Evolutionary conservation across 176 grass and related monocot genomes (phyloP).

Genomic region (Zea luxurians): DNA sequence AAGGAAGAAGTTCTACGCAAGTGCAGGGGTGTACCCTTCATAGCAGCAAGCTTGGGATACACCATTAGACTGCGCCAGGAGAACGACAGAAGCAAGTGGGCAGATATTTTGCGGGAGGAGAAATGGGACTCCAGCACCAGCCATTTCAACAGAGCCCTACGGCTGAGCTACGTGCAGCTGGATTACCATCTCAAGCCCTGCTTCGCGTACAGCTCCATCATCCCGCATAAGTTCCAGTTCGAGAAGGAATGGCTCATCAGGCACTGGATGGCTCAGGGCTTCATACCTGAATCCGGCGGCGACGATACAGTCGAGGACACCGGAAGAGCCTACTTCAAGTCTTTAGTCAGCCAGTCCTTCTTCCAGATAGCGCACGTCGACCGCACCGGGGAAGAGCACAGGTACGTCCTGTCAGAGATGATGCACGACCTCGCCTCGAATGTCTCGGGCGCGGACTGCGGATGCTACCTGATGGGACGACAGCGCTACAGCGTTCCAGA

Average conservation of each 20-base stretch:
- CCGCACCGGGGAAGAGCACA: background rate
- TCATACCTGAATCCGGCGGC: background rate
- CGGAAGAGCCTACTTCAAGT: conserved; percentile 35
- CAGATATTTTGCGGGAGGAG: background rate
- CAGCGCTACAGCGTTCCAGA: background rate
- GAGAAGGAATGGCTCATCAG: conserved; percentile 49
- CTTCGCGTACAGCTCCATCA: conserved; percentile 51
- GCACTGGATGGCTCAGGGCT: conserved; percentile 57
- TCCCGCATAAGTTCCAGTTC: conserved; percentile 33
- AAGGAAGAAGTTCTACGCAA: conserved; percentile 29
- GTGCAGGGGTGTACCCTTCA: conserved; percentile 40
- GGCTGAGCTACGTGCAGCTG: conserved; percentile 40
- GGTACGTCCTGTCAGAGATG: conserved; percentile 33
- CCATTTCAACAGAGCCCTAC: background rate
- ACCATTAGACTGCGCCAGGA: conserved; percentile 10
- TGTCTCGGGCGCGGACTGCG: conserved; percentile 31
- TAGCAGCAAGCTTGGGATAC: conserved; percentile 37
- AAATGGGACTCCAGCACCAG: conserved; percentile 30
- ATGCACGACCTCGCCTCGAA: conserved; percentile 5
- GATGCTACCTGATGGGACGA: conserved; percentile 19
- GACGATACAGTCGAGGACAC: conserved; percentile 11
- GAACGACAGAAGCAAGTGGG: conserved; percentile 38
- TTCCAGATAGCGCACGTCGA: conserved; percentile 4
- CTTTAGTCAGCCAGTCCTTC: conserved; percentile 31
- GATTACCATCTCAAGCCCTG: conserved; percentile 45